These are phyloP conservation scores for Thalassiosira pacifica DNA, from an alignment of 352 stramenopile species.

Conservation along the genomic window DNA sequence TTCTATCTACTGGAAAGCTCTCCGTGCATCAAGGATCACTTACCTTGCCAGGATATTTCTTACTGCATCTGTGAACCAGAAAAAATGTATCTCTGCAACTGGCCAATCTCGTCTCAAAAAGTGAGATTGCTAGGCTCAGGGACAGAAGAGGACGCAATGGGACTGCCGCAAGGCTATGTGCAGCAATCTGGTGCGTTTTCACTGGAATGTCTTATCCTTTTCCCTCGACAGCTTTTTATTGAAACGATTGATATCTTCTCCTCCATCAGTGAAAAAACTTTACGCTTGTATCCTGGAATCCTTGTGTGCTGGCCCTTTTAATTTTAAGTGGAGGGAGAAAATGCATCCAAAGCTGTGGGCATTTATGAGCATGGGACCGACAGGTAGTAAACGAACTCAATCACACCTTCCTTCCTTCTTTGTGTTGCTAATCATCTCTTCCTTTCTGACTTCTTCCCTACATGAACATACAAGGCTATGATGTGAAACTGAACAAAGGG, in stretches of 20 bases:
- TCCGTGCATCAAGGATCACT: slow-evolving; percentile 35
- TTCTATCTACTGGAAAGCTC: slow-evolving; percentile 54
- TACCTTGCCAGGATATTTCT: slow-evolving; percentile 15
- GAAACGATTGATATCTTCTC: not conserved
- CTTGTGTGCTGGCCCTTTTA: slow-evolving; percentile 19
- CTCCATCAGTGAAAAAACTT: slow-evolving; percentile 19
- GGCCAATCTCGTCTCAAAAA: slow-evolving; percentile 25
- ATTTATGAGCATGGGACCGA: slow-evolving; percentile 39
- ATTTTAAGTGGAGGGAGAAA: slow-evolving; percentile 49
- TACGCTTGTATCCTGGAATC: slow-evolving; percentile 15
- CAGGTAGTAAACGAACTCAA: slow-evolving; percentile 8
- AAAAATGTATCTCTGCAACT: slow-evolving; percentile 52
- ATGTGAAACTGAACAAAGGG: slow-evolving; percentile 36
- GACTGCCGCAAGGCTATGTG: slow-evolving; percentile 8
- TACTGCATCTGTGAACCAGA: slow-evolving; percentile 35
- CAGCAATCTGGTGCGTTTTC: slow-evolving; percentile 22
- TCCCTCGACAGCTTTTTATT: slow-evolving; percentile 11
- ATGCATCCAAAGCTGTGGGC: slow-evolving; percentile 60
- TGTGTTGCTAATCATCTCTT: too few species aligned
- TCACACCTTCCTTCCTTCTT: too few species aligned
- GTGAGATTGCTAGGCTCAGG: not conserved
- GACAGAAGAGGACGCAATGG: slow-evolving; percentile 9
- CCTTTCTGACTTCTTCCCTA: not conserved
- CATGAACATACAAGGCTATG: slow-evolving; percentile 21
- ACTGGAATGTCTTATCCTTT: not conserved